Evolutionary conservation across 352 stramenopile genomes (phyloP).

Genomic region (Globisporangium rhizosaccharum): DNA sequence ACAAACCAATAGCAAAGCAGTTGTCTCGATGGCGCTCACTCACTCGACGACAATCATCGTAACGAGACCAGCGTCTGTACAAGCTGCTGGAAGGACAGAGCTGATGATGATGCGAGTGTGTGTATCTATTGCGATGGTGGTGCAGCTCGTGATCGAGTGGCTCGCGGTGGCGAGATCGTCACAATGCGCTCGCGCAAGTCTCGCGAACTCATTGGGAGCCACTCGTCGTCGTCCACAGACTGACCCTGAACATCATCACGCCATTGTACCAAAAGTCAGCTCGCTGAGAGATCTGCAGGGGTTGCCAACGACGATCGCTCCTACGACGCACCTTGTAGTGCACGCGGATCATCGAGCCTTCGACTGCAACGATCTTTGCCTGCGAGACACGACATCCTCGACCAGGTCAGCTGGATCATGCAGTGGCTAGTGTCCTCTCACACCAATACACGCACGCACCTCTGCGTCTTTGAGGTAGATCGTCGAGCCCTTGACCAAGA

Average conservation of each 20-base stretch:
- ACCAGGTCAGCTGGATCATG: neutral
- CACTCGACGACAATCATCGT: too few relatives aligned
- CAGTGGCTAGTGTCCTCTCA: neutral
- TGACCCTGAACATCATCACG: constrained; percentile 27
- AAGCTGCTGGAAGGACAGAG: too few relatives aligned
- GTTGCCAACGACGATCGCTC: too few relatives aligned
- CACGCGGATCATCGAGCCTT: constrained; percentile 70
- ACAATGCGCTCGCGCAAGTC: constrained; percentile 43
- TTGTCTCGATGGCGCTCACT: too few relatives aligned
- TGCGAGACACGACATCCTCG: constrained; percentile 8
- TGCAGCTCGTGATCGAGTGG: constrained; percentile 16
- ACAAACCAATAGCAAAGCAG: neutral
- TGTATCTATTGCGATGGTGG: neutral
- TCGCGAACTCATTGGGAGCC: constrained; percentile 45
- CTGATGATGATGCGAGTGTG: too few relatives aligned
- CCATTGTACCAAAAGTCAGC: too few relatives aligned
- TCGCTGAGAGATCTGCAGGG: too few relatives aligned
- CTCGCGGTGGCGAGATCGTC: constrained; percentile 21
- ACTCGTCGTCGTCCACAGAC: constrained; percentile 64
- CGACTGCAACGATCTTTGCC: constrained; percentile 59
- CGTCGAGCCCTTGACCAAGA: constrained; percentile 56
- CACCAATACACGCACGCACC: constrained; percentile 15
- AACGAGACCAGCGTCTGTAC: too few relatives aligned
- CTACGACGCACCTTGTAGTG: constrained; percentile 60
- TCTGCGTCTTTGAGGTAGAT: constrained; percentile 63